A percentile compares a stretch with the other conserved stretches of the same genome.
phyloP scores from a whole-genome alignment of 331 rosid species.

The Erythrophleum ivorense region DNA sequence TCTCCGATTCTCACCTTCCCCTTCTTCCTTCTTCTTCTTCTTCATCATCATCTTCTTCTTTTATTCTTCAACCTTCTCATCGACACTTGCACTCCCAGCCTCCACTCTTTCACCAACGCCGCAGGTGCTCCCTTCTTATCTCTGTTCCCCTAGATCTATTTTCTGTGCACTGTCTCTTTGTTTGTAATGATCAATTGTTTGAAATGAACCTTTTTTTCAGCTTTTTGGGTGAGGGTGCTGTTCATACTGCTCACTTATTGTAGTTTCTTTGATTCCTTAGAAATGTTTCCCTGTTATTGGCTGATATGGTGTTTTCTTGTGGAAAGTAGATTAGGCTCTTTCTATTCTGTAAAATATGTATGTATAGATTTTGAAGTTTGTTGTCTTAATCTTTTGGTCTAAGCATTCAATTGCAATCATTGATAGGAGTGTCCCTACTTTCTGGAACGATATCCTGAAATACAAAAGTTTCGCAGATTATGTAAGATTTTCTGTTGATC shows the following conservation, averaged over 20 bases:
- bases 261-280: background rate
- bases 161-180: background rate
- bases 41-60: constrained; percentile 30
- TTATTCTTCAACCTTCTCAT: constrained; percentile 37
- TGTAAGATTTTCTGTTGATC: constrained; percentile 7
- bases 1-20: constrained; percentile 48
- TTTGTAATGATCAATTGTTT: background rate
- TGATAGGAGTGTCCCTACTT: background rate
- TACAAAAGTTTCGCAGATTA: background rate
- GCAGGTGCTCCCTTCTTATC: constrained; percentile 47
- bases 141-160: constrained; percentile 37
- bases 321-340: background rate
- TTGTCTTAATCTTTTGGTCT: constrained; percentile 4
- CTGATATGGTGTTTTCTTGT: background rate
- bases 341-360: background rate
- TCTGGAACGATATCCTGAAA: background rate
- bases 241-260: constrained; percentile 21
- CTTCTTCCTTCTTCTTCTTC: constrained; percentile 31
- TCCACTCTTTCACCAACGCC: constrained; percentile 40
- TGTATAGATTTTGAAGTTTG: background rate
- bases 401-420: background rate
- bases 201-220: background rate
- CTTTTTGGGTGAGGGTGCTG: background rate
- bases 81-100: constrained; percentile 42
- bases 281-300: background rate